Percentiles rank a stretch among this genome's conserved stretches.
These are phyloP conservation scores for Yamadazyma insecticola DNA, from an alignment of 805 yeast genomes.

Conservation along the genomic window DNA sequence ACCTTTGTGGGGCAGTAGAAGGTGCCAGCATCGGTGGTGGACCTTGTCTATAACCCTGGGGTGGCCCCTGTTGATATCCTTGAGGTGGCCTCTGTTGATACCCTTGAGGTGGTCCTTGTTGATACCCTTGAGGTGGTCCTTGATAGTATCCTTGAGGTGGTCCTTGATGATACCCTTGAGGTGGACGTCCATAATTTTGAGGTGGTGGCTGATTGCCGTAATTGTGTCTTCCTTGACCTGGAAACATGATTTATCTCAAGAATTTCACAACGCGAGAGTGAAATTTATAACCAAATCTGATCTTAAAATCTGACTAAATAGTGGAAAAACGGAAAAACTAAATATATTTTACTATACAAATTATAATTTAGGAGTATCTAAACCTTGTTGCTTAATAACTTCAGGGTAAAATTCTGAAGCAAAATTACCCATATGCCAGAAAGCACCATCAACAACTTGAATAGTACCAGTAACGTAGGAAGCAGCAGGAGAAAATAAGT, in stretches of 20 bases:
- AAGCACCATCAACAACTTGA: slow-evolving; percentile 84
- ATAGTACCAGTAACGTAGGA: slow-evolving; percentile 71
- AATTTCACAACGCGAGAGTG: slow-evolving; percentile 1
- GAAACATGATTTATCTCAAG: slow-evolving; percentile 11
- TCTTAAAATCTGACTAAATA: not conserved
- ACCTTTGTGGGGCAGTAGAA: slow-evolving; percentile 29
- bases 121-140: slow-evolving; percentile 15
- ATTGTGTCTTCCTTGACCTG: slow-evolving; percentile 15
- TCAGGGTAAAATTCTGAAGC: slow-evolving; percentile 32
- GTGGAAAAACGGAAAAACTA: not conserved
- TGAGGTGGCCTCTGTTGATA: slow-evolving; percentile 15
- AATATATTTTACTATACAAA: slow-evolving; percentile 1
- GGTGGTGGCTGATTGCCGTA: slow-evolving; percentile 10
- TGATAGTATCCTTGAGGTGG: slow-evolving; percentile 15
- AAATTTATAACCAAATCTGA: not conserved
- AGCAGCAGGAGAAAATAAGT: slow-evolving; percentile 79
- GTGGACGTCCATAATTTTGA: slow-evolving; percentile 9
- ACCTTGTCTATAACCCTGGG: too few relatives aligned
- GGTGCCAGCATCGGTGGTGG: slow-evolving; percentile 17
- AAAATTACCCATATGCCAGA: slow-evolving; percentile 70
- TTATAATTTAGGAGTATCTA: slow-evolving; percentile 21
- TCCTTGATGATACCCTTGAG: slow-evolving; percentile 14
- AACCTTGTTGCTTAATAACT: slow-evolving; percentile 23
- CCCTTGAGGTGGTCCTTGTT: slow-evolving; percentile 13
- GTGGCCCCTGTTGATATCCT: slow-evolving; percentile 9